Base-by-base conservation (phyloP, 116 monocot genomes). In the Dioscorea cayenensis region DNA sequence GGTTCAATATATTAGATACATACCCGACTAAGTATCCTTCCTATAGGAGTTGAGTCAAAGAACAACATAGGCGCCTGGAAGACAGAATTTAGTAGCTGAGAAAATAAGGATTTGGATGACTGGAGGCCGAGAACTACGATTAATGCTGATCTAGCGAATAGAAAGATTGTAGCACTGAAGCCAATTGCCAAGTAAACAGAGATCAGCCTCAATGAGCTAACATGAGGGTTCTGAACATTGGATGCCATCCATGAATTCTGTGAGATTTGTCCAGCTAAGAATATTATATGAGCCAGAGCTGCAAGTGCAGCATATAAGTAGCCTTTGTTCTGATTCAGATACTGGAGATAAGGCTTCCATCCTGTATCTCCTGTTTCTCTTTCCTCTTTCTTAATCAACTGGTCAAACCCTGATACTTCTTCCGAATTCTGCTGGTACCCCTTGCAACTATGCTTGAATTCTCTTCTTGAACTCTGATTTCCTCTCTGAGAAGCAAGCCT, bases 241-340 rank as follows among this genome's bases (percentile, higher is more conserved):
- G 80, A 81, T 49, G 90, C 94, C 94, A 94, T 85, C 90, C 94
- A 94, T 72, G 88, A 84, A 64, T 94, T 94, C 55, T 94, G 94
- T 2, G 76, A 81, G 51, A 94, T 83, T 72, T 94, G 90, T 16
- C 87, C 91, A 49, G 71, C 73, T 74, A 88, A 36, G 74, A 95
- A 95, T 69, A 79, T 71, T 37, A 72, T 29, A 65, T 95, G 94
- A 67, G 73, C 82, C 55, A 91, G 72, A 37, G 68, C 49, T 36
- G 76, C 74, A 8, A 95, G n/a, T 14, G 71, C 72, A 43, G 71
- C 48, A 73, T 82, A 83, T 36, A 90, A 66, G 72, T 77, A 89
- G 17, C 94, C 94, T 52, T 82, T 91, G 65, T 91, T 89, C 73
- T 95, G 94, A 52, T 65, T 69, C 70, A 95, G 49, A 75, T 95